Evolutionary conservation across 2,329 filamentous ascomycete species (phyloP).

Genomic region (Lasiodiplodia citricola): DNA sequence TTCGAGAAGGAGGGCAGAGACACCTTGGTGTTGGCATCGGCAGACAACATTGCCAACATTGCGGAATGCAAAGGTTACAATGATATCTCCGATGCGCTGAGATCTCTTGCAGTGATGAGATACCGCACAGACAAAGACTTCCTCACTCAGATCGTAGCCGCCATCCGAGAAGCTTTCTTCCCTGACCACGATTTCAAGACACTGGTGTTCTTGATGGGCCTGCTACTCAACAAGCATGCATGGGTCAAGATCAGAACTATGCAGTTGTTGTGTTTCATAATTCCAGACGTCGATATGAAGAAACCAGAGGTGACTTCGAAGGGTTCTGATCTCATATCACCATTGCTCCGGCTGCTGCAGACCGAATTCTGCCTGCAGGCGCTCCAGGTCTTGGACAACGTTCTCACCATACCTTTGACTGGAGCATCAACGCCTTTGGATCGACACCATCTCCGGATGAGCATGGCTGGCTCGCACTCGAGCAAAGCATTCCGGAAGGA

Average conservation of each 20-base stretch:
- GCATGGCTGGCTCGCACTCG: conserved; percentile 89
- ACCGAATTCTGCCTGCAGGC: conserved; percentile 95
- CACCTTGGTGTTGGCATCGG: conserved; percentile 58
- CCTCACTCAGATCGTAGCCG: conserved; percentile 72
- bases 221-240: conserved; percentile 83
- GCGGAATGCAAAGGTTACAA: conserved; percentile 74
- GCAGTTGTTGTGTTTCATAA: conserved; percentile 82
- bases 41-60: conserved; percentile 71
- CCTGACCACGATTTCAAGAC: conserved; percentile 82
- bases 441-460: conserved; percentile 94
- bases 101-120: conserved; percentile 70
- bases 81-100: conserved; percentile 71
- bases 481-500: conserved; percentile 83
- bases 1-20: conserved; percentile 70
- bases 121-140: conserved; percentile 77
- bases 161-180: conserved; percentile 78
- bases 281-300: conserved; percentile 91
- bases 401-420: conserved; percentile 79
- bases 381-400: conserved; percentile 87
- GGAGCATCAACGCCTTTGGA: conserved; percentile 80
- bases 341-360: conserved; percentile 83
- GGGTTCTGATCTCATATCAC: conserved; percentile 93
- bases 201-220: conserved; percentile 86
- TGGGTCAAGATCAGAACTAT: conserved; percentile 96
- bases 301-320: conserved; percentile 88